Evolutionary conservation across 202 grass and related monocot genomes (phyloP).

Genomic region (Bolboschoenoplectus hybrid): DNA sequence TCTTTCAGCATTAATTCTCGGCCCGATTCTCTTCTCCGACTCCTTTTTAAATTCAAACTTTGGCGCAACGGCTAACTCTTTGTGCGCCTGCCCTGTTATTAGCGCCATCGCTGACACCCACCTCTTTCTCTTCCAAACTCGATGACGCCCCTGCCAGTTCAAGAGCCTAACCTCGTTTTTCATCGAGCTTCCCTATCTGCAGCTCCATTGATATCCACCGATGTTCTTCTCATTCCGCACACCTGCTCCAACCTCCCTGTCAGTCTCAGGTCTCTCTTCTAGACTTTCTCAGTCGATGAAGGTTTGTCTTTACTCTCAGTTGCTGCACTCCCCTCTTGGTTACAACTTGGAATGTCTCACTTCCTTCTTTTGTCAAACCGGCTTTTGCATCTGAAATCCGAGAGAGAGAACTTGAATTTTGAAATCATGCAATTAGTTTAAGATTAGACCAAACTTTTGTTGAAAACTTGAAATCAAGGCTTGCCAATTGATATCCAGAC

Average conservation of each 20-base stretch:
- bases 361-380: too few species aligned
- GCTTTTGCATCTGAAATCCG: neutral
- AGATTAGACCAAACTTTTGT: neutral
- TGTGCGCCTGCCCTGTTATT: too few species aligned
- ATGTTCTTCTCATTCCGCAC: neutral
- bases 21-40: too few species aligned
- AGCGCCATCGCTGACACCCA: too few species aligned
- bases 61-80: too few species aligned
- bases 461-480: neutral
- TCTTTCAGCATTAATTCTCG: too few species aligned
- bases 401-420: neutral
- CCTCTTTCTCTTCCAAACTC: too few species aligned
- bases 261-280: neutral
- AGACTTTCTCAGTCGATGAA: too few species aligned
- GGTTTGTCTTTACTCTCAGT: neutral
- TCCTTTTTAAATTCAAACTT: too few species aligned
- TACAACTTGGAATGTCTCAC: too few species aligned
- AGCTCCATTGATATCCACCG: neutral
- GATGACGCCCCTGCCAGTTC: too few species aligned
- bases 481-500: neutral
- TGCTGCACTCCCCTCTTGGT: neutral
- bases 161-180: too few species aligned
- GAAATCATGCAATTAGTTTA: neutral
- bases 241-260: neutral
- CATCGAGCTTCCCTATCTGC: neutral